phyloP scores from a whole-genome alignment of 176 grass and related monocot species.

The Eleusine indica region DNA sequence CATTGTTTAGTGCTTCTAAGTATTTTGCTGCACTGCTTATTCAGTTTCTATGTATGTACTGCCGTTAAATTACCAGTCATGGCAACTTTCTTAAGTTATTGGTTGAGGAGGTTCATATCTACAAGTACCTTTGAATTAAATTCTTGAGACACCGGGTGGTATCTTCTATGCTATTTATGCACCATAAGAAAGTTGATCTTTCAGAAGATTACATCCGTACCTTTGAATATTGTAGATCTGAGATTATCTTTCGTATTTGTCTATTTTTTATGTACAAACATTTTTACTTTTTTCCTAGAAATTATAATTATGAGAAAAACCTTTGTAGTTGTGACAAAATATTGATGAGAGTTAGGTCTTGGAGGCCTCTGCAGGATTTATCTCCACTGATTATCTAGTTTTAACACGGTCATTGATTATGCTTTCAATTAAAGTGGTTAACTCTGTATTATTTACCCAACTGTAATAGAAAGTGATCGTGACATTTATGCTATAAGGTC shows the following conservation, averaged over 20 bases:
- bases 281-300: neutral
- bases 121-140: slow-evolving; percentile 10
- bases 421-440: neutral
- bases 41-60: neutral
- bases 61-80: neutral
- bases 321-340: neutral
- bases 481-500: neutral
- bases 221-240: neutral
- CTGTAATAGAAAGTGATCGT: neutral
- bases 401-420: neutral
- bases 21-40: neutral
- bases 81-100: neutral
- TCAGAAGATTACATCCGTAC: neutral
- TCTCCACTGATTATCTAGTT: neutral
- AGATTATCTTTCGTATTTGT: neutral
- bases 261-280: neutral
- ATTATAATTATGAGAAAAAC: neutral
- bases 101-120: neutral
- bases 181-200: neutral
- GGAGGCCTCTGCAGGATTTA: neutral
- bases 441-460: neutral
- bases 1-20: neutral
- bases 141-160: neutral
- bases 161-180: neutral
- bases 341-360: neutral